phyloP scores from a whole-genome alignment of 805 yeast genomes.

The Ogataea trehaloabstinens region DNA sequence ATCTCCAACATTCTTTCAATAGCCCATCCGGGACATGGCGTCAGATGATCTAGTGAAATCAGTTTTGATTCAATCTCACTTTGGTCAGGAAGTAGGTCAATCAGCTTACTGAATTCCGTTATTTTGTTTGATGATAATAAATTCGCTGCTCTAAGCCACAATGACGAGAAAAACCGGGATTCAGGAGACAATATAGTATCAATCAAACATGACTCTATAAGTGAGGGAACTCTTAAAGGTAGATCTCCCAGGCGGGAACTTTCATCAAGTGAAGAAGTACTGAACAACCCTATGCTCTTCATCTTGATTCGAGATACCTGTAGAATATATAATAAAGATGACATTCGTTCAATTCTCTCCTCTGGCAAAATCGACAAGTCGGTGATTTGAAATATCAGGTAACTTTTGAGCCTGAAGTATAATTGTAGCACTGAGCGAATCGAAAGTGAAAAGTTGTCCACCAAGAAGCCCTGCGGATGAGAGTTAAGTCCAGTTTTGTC shows the following conservation, averaged over 20 bases:
- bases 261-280: conserved; percentile 8
- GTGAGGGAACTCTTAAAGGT: conserved; percentile 69
- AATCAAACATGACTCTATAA: conserved; percentile 75
- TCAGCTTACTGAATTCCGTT: conserved; percentile 14
- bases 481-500: conserved; percentile 34
- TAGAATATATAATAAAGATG: conserved; percentile 60
- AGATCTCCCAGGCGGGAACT: conserved; percentile 13
- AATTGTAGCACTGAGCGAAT: conserved; percentile 63
- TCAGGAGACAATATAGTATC: conserved; percentile 80
- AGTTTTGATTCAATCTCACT: conserved; percentile 9
- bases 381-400: conserved; percentile 61
- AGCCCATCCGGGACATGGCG: conserved; percentile 93
- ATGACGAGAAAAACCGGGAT: conserved; percentile 61
- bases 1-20: conserved; percentile 75
- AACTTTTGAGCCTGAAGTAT: conserved; percentile 64
- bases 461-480: conserved; percentile 24
- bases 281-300: conserved; percentile 50
- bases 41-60: conserved; percentile 38
- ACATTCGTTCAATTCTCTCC: conserved; percentile 67
- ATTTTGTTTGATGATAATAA: conserved; percentile 7
- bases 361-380: conserved; percentile 57
- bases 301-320: conserved; percentile 68
- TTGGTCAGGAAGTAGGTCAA: conserved; percentile 32
- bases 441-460: conserved; percentile 61
- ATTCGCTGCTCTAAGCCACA: conserved; percentile 66